Evolutionary conservation across 1,284 basidiomycete species (phyloP), one percentile per base, ranked within the genome.

Genomic region (Tilletia indica): DNA sequence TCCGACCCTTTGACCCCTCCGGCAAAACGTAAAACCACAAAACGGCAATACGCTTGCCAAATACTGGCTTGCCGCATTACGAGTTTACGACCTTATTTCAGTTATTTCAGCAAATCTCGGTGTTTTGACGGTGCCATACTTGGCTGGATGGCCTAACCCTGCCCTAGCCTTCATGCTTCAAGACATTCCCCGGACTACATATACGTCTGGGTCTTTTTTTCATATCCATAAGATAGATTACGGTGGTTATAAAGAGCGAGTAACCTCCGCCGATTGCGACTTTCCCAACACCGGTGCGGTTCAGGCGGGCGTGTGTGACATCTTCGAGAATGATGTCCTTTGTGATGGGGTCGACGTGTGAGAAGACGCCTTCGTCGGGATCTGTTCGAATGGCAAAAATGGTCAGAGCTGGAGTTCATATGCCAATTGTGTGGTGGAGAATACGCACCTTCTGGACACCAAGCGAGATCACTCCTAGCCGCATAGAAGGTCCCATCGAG

Each of bases 311-410:
- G 45, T 80, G 79, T 1, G 80, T 82, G 11, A 82, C 80, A 56
- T 82, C 80, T 67, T 82, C 74, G 54, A 81, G 47, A 68, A 77
- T 77, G 58, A 82, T 75, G 68, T 81, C 74, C 14, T 75, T 68
- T 45, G 68, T 71, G 16, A 54, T 34, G 70, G 74, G 75, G 48
- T 80, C 75, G 54, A 77, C 75, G 45, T 77, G 72, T 25, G 74
- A 75, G 64, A 82, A 82, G n/a, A 82, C 80, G 21, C 80, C 80
- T 42, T 76, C 73, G 69, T 82, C 80, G 1, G 78, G 78, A 54
- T 81, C 80, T 54, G 3, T 31, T 31, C 25, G 25, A 31, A 31
- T 31, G 25, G 25, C 25, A 47, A 75, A 14, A 9, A 45, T 1
- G 42, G 42, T 9, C 76, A 25, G 73, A 63, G 66, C 63, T 71